Evolutionary conservation across 169 alveolate species (phyloP).

Genomic region (Besnoitia besnoiti): DNA sequence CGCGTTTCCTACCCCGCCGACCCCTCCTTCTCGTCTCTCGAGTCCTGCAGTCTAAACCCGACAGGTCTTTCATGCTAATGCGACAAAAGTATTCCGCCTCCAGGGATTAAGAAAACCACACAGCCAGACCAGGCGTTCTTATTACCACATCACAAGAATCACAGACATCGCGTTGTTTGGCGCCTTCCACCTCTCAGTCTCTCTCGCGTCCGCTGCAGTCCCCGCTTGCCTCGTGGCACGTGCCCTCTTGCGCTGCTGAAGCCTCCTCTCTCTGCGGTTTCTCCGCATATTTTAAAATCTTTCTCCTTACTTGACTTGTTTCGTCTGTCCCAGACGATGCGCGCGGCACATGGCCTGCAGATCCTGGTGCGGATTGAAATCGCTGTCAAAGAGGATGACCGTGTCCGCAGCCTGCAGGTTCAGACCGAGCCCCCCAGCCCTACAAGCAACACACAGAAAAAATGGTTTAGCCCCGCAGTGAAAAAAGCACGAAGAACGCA

Average conservation of each 20-base stretch:
- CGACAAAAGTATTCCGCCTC: no score
- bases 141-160: no score
- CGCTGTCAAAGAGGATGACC: slow-evolving; percentile 94
- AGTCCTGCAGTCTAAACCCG: no score
- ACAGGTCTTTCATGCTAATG: no score
- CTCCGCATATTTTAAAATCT: no score
- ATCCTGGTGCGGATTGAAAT: slow-evolving; percentile 93
- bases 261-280: no score
- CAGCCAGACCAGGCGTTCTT: no score
- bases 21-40: no score
- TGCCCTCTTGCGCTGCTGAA: not conserved
- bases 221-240: not conserved
- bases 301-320: slow-evolving; percentile 81
- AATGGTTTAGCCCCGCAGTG: no score
- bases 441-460: not conserved
- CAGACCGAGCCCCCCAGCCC: slow-evolving; percentile 92
- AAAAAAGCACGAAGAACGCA: not conserved
- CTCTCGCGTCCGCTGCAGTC: not conserved
- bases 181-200: not conserved
- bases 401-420: slow-evolving; percentile 95
- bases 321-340: slow-evolving; percentile 94
- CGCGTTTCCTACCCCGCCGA: not conserved
- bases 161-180: no score
- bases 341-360: slow-evolving; percentile 93
- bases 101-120: no score